phyloP scores from a whole-genome alignment of 805 yeast species.

The Candida ficus region DNA sequence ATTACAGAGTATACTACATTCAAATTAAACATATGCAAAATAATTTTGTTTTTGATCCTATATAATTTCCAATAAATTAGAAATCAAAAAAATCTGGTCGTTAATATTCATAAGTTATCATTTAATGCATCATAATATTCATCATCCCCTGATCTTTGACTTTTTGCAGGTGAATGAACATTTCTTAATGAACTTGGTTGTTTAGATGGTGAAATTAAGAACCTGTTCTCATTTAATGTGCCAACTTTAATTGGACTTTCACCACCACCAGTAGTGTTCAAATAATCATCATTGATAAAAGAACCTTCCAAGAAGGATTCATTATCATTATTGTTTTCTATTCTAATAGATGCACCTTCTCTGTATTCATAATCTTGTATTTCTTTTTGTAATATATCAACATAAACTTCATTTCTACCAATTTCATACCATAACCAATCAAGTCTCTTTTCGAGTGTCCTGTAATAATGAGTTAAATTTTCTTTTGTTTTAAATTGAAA shows the following conservation, averaged over 20 bases:
- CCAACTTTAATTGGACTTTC: too few relatives aligned
- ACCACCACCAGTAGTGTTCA: neutral
- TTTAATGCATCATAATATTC: conserved; percentile 9
- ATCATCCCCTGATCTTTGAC: conserved; percentile 1
- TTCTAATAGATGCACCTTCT: conserved; percentile 1
- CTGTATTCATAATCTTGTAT: neutral
- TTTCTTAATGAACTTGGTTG: neutral
- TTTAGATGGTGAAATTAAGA: neutral
- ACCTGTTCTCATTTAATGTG: neutral
- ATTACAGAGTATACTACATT: too few relatives aligned
- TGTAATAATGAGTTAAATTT: conserved; percentile 37
- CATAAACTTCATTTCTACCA: conserved; percentile 38
- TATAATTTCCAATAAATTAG: too few relatives aligned
- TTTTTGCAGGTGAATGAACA: conserved; percentile 1
- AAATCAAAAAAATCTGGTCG: too few relatives aligned
- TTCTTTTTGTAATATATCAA: conserved; percentile 28
- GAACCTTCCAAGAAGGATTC: conserved; percentile 23
- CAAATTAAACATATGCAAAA: too few relatives aligned
- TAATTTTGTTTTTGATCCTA: too few relatives aligned
- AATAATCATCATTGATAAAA: conserved; percentile 17
- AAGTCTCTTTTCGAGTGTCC: conserved; percentile 43
- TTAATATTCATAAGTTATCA: conserved; percentile 1
- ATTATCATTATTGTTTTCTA: conserved; percentile 11
- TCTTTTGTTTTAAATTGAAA: conserved; percentile 49
- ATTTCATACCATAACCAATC: conserved; percentile 56